phyloP scores from a whole-genome alignment of 306 rosid genomes.

The Comarum palustre region DNA sequence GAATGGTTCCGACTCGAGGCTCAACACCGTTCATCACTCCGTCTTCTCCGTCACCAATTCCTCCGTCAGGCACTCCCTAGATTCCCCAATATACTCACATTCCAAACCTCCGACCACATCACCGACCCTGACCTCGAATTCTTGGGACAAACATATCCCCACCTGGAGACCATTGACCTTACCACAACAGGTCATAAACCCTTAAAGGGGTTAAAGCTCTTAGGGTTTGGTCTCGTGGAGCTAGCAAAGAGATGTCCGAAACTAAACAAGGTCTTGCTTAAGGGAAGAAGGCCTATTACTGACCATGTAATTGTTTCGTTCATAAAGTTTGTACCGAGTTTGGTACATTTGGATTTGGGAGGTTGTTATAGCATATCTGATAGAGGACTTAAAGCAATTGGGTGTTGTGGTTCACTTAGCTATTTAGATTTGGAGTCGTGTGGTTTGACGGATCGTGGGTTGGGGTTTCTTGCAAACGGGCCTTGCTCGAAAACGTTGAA shows the following conservation, averaged over 20 bases:
- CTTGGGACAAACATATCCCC: not conserved
- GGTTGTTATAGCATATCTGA: not conserved
- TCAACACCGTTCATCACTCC: constrained; percentile 2
- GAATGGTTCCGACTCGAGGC: not conserved
- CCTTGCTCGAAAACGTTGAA: constrained; percentile 23
- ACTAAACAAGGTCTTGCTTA: not conserved
- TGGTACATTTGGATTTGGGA: constrained; percentile 6
- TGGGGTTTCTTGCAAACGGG: constrained; percentile 8
- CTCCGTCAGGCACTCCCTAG: constrained; percentile 7
- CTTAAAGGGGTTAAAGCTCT: not conserved
- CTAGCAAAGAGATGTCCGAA: not conserved
- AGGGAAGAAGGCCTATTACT: not conserved
- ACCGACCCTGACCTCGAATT: not conserved
- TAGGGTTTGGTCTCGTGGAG: not conserved
- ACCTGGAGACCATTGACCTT: not conserved
- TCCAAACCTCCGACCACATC: not conserved
- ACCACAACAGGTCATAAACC: not conserved
- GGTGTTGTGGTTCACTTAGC: not conserved
- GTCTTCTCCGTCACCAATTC: not conserved
- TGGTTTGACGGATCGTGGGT: not conserved
- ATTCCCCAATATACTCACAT: constrained; percentile 7
- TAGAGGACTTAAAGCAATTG: not conserved
- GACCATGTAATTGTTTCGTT: not conserved
- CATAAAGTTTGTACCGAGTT: not conserved
- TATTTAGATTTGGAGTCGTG: not conserved